These are phyloP conservation scores for Leptographium galeiforme DNA, from an alignment of 2,329 filamentous ascomycete genomes.

Conservation along the genomic window DNA sequence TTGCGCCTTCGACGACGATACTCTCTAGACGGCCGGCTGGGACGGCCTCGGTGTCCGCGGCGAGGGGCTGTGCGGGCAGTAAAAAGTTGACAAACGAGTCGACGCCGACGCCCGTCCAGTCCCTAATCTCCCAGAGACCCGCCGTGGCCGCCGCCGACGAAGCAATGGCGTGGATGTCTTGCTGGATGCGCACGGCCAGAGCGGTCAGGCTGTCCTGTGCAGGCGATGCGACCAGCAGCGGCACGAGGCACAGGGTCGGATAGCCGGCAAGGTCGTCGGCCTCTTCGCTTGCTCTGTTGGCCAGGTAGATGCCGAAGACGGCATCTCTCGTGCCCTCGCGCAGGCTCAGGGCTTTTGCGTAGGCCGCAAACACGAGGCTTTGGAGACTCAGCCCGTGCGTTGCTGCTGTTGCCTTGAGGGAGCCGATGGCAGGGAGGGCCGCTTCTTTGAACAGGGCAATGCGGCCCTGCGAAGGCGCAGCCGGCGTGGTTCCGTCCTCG, in stretches of 20 bases:
- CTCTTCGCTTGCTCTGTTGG: conserved; percentile 49
- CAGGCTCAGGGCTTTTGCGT: conserved; percentile 30
- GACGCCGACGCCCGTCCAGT: conserved; percentile 61
- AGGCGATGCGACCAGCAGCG: conserved; percentile 42
- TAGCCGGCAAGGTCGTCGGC: conserved; percentile 30
- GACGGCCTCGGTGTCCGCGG: not conserved
- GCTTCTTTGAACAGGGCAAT: conserved; percentile 25
- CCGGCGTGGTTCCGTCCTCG: too few relatives aligned
- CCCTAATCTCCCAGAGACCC: conserved; percentile 55
- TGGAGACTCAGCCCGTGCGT: conserved; percentile 53
- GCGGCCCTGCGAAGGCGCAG: not conserved
- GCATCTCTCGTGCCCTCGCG: conserved; percentile 22
- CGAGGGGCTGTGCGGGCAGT: conserved; percentile 20
- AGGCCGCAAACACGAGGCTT: conserved; percentile 60
- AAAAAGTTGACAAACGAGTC: conserved; percentile 76
- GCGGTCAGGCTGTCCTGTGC: conserved; percentile 23
- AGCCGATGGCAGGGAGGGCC: conserved; percentile 26
- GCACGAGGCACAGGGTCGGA: conserved; percentile 70
- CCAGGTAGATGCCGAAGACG: conserved; percentile 69
- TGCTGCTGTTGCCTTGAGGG: conserved; percentile 25
- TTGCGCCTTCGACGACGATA: not conserved
- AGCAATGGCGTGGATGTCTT: conserved; percentile 51
- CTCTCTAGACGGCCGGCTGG: conserved; percentile 1
- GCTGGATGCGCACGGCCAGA: conserved; percentile 50
- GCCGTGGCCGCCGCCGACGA: conserved; percentile 35